Evolutionary conservation across 2,329 filamentous ascomycete genomes (phyloP), one percentile per base, ranked within the genome.

Genomic region (Ophiostoma novo-ulmi): DNA sequence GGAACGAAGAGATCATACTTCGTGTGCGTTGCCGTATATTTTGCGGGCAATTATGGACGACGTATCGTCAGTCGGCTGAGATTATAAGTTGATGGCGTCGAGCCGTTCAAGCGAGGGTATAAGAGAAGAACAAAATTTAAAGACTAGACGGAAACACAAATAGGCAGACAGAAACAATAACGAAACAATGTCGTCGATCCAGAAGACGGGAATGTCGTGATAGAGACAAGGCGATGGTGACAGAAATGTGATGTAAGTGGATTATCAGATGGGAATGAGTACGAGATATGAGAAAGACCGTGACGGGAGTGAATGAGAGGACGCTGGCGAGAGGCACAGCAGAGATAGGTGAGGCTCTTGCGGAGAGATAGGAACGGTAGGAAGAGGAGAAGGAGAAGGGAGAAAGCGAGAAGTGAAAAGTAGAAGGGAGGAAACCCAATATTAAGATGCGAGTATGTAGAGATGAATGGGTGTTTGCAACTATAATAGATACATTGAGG

Each of bases 321-420:
- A 35, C 58, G 58, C 58, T 10, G 26, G 52, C 52, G 52, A 58
- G 58, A 63, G 58, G 58, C 58, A 63, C 58, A 35, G 58, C 58
- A 63, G 26, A 31, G 13, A 20, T 31, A 13, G 26, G 26, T 63
- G 58, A 63, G 58, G 58, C 58, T 63, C 58, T 63, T 63, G 26
- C 58, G 26, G 58, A 17, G 26, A 63, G 58, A 35, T 63, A 35
- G 26, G 26, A 31, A 11, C 31, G 31, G 58, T 14, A 63, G n/a
- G 26, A 63, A 17, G 22, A 61, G 14, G 58, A 26, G 11, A 5
- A 26, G 55, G 14, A 63, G 14, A 17, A 35, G 5, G 11, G 20
- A 22, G 17, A 31, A 63, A 35, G 58, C 2, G 31, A 35, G 58
- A 35, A 63, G 58, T 35, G 13, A 35, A 35, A 63, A 22, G n/a